Evolutionary conservation across 2,329 filamentous ascomycete species (phyloP).

Genomic region (Colletotrichum sp.): DNA sequence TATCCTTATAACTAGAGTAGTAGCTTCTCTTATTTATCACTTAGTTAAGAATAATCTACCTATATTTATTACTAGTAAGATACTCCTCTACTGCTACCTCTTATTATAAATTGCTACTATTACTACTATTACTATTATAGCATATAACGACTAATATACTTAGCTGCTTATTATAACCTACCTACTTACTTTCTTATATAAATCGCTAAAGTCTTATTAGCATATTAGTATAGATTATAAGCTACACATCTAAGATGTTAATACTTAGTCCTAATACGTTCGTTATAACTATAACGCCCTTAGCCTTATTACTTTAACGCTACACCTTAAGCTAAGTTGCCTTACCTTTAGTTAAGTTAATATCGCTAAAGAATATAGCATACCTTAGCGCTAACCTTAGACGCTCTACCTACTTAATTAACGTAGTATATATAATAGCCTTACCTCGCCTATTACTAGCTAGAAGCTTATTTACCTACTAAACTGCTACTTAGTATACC

Average conservation of each 20-base stretch:
- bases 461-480: neutral
- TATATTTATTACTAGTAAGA: no score
- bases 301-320: no score
- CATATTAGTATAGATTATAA: neutral
- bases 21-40: no score
- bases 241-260: neutral
- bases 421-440: neutral
- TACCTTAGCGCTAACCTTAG: neutral
- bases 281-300: neutral
- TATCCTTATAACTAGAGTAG: no score
- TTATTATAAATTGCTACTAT: no score
- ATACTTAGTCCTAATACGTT: neutral
- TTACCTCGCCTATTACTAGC: neutral
- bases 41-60: no score
- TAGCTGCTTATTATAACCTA: neutral
- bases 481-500: no score
- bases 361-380: neutral
- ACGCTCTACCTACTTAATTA: neutral
- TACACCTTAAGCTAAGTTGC: neutral
- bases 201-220: neutral
- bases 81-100: no score
- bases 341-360: neutral
- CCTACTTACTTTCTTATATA: neutral
- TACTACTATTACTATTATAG: no score
- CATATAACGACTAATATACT: neutral